A percentile compares a stretch with the other conserved stretches of the same genome.
Evolutionary conservation across 1,284 basidiomycete genomes (phyloP).

Genomic region (Irpex sp.): DNA sequence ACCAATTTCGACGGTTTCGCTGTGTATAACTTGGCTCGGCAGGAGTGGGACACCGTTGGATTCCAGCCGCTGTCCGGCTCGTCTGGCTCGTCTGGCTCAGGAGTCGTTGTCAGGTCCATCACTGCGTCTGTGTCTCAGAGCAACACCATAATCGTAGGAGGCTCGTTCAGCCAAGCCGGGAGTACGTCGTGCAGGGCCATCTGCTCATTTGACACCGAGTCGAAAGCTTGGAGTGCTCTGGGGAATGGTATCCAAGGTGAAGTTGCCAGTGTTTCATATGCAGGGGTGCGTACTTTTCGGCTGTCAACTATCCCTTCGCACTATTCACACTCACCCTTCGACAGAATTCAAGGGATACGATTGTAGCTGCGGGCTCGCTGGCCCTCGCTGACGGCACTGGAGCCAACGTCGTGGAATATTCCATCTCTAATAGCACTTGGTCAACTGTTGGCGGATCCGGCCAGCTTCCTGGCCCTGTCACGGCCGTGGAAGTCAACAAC

Average conservation of each 20-base stretch:
- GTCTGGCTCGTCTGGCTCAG: constrained; percentile 39
- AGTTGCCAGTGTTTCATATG: constrained; percentile 73
- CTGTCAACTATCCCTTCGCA: background rate
- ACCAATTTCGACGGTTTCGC: constrained; percentile 61
- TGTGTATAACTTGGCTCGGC: constrained; percentile 64
- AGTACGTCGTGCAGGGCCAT: constrained; percentile 72
- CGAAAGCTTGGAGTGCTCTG: constrained; percentile 75
- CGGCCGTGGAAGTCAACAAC: constrained; percentile 83
- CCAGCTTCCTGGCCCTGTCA: constrained; percentile 83
- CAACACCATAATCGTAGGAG: constrained; percentile 75
- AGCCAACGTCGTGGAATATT: constrained; percentile 57
- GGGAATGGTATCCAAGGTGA: constrained; percentile 84
- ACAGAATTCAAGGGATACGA: constrained; percentile 55
- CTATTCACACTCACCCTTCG: constrained; percentile 3
- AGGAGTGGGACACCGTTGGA: constrained; percentile 54
- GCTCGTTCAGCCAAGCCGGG: constrained; percentile 80
- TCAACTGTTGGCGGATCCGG: constrained; percentile 57
- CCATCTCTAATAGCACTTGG: constrained; percentile 77
- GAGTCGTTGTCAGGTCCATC: constrained; percentile 73
- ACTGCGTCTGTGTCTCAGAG: constrained; percentile 56
- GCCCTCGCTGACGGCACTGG: constrained; percentile 34
- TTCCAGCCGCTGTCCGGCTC: constrained; percentile 52
- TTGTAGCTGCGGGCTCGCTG: constrained; percentile 76
- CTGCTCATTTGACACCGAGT: constrained; percentile 68
- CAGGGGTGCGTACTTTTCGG: constrained; percentile 51